phyloP scores from a whole-genome alignment of 202 grass and related monocot species.

The Setaria viridis region DNA sequence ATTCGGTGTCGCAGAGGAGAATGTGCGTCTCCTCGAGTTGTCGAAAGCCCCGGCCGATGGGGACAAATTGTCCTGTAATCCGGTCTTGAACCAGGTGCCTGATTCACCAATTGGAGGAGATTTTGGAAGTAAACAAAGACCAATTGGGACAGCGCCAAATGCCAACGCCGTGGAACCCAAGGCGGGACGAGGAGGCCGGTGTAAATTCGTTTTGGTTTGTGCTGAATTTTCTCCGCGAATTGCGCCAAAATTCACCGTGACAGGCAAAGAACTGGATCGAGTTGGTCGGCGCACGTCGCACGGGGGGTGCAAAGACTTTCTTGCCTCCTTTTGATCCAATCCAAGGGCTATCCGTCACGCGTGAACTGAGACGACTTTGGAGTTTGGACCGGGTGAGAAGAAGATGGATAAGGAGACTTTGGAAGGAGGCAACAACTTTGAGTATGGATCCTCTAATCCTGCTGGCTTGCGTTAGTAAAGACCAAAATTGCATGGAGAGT shows the following conservation, averaged over 20 bases:
- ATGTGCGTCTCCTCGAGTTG: background rate
- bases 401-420: background rate
- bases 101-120: background rate
- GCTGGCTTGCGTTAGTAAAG: conserved; percentile 7
- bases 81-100: background rate
- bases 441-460: conserved; percentile 44
- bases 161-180: conserved; percentile 30
- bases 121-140: conserved; percentile 2
- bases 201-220: background rate
- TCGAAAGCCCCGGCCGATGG: background rate
- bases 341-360: background rate
- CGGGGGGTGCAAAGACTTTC: conserved; percentile 1
- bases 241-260: background rate
- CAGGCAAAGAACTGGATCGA: background rate
- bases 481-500: background rate
- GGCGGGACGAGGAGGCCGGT: background rate
- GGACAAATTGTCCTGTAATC: background rate
- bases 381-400: too few relatives aligned
- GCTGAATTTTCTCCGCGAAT: background rate
- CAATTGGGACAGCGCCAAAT: background rate
- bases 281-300: background rate
- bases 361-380: background rate
- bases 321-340: background rate
- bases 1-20: background rate
- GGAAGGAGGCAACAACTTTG: conserved; percentile 42